Base-by-base conservation (phyloP, 2,329 filamentous ascomycete species). In the Xylariomycetidae sp. region DNA sequence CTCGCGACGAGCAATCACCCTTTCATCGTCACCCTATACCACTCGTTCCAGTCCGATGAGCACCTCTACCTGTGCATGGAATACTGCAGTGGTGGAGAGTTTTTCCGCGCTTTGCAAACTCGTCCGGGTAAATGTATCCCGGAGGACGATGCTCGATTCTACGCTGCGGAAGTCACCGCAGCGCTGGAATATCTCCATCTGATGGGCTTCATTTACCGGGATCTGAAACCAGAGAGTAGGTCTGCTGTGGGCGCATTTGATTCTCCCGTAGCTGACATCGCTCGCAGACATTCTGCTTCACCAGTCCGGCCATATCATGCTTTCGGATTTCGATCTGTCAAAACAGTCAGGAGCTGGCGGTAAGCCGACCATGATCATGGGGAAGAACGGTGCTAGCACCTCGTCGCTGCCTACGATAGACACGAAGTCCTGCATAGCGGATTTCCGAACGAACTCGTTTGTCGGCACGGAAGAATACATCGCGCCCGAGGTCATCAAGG, bases 61-160 rank as follows among this genome's bases (percentile, higher is more conserved):
- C 89, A 96, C 63, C 74, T 98, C 25, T 98, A 98, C 57, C 74
- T 98, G n/a, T 98, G 92, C 60, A 98, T 98, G 92, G 92, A 98
- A 62, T 98, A 98, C 59, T 98, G 92, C 70, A 96, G 89, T 51
- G 92, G 92, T 46, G 92, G 92, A 41, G 92, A 98, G 62, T 98
- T 98, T 67, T 98, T 98, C 71, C 74, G 92, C 59, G 92, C 92
- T 17, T 70, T 98, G 28, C 92, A 98, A 67, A 96, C 92, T 5
- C 79, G 92, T 19, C 92, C 92, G 8, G 93, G 93, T 50, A 98
- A 96, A 65, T 96, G 87, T 55, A 94, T 98, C 31, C 82, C 89
- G 24, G 92, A 98, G 59, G 92, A 98, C 41, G 92, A 95, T 52
- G 92, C 92, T 26, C 78, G 90, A 31, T 98, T 98, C 59, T 98